Evolutionary conservation across 768 basidiomycete species (phyloP).

Genomic region (Trametes villosa): DNA sequence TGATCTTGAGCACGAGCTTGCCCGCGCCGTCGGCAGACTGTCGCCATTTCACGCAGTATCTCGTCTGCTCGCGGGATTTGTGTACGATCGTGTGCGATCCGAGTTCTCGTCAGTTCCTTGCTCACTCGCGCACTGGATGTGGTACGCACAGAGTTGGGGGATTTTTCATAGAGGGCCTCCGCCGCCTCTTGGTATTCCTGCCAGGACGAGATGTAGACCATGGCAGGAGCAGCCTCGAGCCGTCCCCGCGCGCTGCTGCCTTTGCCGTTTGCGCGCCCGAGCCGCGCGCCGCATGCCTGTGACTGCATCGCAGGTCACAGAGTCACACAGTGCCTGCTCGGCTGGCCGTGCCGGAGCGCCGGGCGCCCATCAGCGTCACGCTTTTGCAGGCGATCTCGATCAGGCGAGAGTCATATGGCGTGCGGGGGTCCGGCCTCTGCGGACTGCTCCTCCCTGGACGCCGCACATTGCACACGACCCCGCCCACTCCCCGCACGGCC

Average conservation of each 20-base stretch:
- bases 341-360: not conserved
- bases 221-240: slow-evolving; percentile 49
- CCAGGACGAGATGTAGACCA: slow-evolving; percentile 92
- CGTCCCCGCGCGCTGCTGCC: not conserved
- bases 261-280: not conserved
- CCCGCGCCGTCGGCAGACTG: slow-evolving; percentile 61
- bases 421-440: not conserved
- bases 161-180: slow-evolving; percentile 79
- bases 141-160: slow-evolving; percentile 70
- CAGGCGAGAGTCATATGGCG: slow-evolving; percentile 4
- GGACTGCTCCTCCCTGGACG: not conserved
- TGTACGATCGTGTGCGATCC: not conserved
- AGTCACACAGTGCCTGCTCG: not conserved
- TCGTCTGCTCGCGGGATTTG: slow-evolving; percentile 56
- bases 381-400: not conserved
- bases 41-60: slow-evolving; percentile 93
- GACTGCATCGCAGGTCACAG: not conserved
- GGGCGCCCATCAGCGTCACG: not conserved
- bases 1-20: slow-evolving; percentile 91
- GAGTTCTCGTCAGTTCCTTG: not conserved
- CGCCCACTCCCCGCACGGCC: not conserved
- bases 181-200: slow-evolving; percentile 91
- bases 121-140: not conserved
- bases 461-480: not conserved
- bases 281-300: not conserved